Percentiles rank a stretch among this genome's conserved stretches.
These are phyloP conservation scores for Grosmannia clavigera DNA, from an alignment of 2,329 filamentous ascomycete species.

Conservation along the genomic window DNA sequence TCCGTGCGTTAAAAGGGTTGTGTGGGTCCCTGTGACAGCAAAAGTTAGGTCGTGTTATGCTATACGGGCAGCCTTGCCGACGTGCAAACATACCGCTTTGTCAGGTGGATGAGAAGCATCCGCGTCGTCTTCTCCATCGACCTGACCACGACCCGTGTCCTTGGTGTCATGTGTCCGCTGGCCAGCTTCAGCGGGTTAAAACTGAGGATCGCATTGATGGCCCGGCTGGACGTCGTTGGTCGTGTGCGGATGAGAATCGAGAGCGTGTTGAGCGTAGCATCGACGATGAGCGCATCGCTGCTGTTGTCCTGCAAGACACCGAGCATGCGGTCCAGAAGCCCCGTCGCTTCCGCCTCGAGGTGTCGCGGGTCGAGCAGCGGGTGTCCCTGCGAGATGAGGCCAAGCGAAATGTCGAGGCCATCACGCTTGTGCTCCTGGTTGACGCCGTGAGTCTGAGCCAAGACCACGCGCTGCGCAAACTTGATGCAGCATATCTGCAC, in stretches of 20 bases:
- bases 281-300: constrained; percentile 79
- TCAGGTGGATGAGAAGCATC: constrained; percentile 68
- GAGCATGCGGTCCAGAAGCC: constrained; percentile 79
- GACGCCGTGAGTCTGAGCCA: constrained; percentile 78
- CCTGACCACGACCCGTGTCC: constrained; percentile 68
- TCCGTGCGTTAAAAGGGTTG: constrained; percentile 60
- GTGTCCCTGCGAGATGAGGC: constrained; percentile 75
- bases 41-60: constrained; percentile 12
- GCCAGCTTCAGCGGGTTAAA: constrained; percentile 86
- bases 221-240: constrained; percentile 70
- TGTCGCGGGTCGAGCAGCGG: constrained; percentile 64
- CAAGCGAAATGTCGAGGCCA: constrained; percentile 73
- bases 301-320: constrained; percentile 74
- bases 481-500: constrained; percentile 93
- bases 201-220: constrained; percentile 70
- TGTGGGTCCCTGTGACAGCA: constrained; percentile 54
- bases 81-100: constrained; percentile 48
- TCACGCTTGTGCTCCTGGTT: constrained; percentile 69
- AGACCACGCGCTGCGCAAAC: constrained; percentile 85
- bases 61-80: neutral
- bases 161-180: constrained; percentile 60
- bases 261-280: constrained; percentile 82
- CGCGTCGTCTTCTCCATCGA: constrained; percentile 93
- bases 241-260: constrained; percentile 72
- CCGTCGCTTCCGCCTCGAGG: constrained; percentile 86